Base-by-base conservation (phyloP, 768 basidiomycete species). In the Galerina sulciceps region DNA sequence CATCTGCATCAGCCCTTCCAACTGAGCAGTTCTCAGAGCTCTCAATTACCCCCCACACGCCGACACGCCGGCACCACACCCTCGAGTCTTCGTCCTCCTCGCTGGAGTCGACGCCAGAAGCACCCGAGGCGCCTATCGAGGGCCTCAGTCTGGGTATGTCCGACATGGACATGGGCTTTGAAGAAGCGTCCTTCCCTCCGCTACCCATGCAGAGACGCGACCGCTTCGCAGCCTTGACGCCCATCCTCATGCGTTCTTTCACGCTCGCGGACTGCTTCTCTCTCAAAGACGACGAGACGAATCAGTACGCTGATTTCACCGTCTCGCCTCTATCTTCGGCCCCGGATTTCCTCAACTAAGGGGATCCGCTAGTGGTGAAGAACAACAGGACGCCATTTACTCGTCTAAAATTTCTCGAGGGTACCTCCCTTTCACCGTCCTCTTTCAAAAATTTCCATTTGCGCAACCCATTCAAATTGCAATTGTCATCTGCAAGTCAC, bases 31-130 rank as follows among this genome's bases (percentile, higher is more conserved):
- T 86, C 66, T 80, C 85, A 48, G 78, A 79, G 14, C 73, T 89
- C n/a, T 81, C 86, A 22, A 76, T 88, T 55, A 74, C 81, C 10
- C 84, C 86, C 26, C 73, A 77, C 61, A 83, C 83, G 35, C 85
- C 85, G 18, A 71, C 71, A 43, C 75, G 77, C 42, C 69, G 73
- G 62, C 73, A 74, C 51, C 75, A 76, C 61, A 67, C 70, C 43
- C 77, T 75, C 20, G 76, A 81, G 62, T 80, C 82, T 6, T 78
- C 85, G 10, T 70, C 75, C n/a, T 84, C 82, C 8, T 86, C 85
- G 9, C 62, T 81, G 44, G 82, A 85, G 62, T 87, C 87, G n/a
- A 82, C 84, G 2, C 84, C 85, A 17, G 84, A 85, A 65, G 55
- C 78, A 4, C 44, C 69, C 10, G 70, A 74, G 51, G 67, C 72